Base-by-base conservation (phyloP, 257 asterid genomes). In the Nyctanthes arbortristis region DNA sequence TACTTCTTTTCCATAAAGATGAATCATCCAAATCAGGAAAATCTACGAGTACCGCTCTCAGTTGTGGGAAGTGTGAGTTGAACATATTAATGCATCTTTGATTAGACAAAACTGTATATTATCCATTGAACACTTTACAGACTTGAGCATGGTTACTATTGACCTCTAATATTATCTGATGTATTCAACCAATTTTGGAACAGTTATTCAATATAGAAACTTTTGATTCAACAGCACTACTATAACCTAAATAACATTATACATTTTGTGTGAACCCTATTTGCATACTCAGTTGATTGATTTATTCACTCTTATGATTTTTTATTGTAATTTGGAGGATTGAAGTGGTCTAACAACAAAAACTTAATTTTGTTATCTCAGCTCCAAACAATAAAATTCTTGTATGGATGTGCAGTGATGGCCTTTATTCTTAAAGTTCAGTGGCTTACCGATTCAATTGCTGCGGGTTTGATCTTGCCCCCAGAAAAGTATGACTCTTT, bases 371-470 rank as follows among this genome's bases (percentile, higher is more conserved):
- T 79, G 58, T 66, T 69, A 45, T 73, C 29, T 74, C 97, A 90
- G 97, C 78, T 75, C 73, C 94, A 91, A 76, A 85, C 97, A 16
- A 68, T 82, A 88, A 87, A 85, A 82, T 88, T 88, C 81, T 77
- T 91, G 82, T 91, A 81, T 73, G 97, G 94, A 59, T 85, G 96
- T 75, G 92, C 97, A 9, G 89, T 88, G 72, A 82, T 84, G 79
- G 89, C 94, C 63, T 75, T 69, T 70, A 75, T 87, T 66, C 87
- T 91, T 58, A 80, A 80, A 76, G 85, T 81, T 59, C 74, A 81
- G 62, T 91, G 97, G 97, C 90, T 91, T 67, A 74, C 81, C 61
- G 97, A 88, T 73, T 91, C 96, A 59, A 81, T 91, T 71, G 81
- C 81, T 20, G 87, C 86, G 20, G 88, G 88, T 43, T 58, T 73